Evolutionary conservation across 2,329 filamentous ascomycete genomes (phyloP).

Genomic region (Hyphodiscus sp.): DNA sequence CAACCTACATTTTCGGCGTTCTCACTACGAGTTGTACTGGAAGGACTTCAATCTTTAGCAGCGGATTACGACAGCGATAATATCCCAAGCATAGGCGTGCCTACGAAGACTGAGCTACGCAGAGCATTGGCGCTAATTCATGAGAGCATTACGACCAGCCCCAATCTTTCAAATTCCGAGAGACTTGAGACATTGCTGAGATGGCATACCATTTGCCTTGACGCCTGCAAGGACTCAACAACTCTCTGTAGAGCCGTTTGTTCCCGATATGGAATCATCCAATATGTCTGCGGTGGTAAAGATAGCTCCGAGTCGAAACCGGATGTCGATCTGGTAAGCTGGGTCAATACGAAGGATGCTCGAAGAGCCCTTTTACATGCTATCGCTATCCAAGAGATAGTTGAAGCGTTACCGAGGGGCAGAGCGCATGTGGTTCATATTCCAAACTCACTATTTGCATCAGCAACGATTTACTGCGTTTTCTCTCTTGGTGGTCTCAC

Average conservation of each 20-base stretch:
- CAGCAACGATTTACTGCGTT: slow-evolving; percentile 36
- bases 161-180: slow-evolving; percentile 29
- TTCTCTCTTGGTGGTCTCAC: slow-evolving; percentile 34
- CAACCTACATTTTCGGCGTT: slow-evolving; percentile 34
- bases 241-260: slow-evolving; percentile 35
- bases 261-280: slow-evolving; percentile 32
- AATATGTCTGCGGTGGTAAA: slow-evolving; percentile 33
- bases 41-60: slow-evolving; percentile 38
- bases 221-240: slow-evolving; percentile 36
- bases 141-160: slow-evolving; percentile 33
- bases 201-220: slow-evolving; percentile 40
- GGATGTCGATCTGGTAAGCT: slow-evolving; percentile 33
- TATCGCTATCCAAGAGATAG: slow-evolving; percentile 39
- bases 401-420: slow-evolving; percentile 38
- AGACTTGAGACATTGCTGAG: slow-evolving; percentile 35
- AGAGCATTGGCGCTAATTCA: slow-evolving; percentile 35
- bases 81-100: slow-evolving; percentile 33
- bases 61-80: slow-evolving; percentile 35
- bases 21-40: slow-evolving; percentile 36
- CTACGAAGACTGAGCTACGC: slow-evolving; percentile 33
- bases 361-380: slow-evolving; percentile 37
- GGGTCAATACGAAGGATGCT: slow-evolving; percentile 34
- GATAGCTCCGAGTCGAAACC: slow-evolving; percentile 17
- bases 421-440: slow-evolving; percentile 40
- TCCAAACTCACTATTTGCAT: slow-evolving; percentile 38